Conservation (phyloP, 1,284 basidiomycete species). For the Cutaneotrichosporon mucoides region DNA sequence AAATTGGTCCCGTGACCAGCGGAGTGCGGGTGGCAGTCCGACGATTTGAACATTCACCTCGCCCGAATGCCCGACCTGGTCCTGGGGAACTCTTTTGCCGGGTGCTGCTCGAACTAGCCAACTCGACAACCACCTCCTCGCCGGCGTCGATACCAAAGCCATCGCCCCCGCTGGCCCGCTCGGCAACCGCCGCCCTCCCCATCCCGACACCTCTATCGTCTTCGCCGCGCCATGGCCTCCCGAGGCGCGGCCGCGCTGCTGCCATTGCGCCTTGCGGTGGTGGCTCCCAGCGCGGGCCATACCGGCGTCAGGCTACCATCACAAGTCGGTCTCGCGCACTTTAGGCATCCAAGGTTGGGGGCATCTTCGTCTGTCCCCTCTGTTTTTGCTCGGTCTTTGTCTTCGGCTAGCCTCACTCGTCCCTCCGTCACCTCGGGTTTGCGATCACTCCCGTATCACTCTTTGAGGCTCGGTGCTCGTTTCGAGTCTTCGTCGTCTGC, state of each 20-base stretch:
- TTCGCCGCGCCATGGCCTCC: slow-evolving; percentile 17
- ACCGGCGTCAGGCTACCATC: background rate
- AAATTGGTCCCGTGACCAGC: background rate
- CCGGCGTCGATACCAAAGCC: too few species aligned
- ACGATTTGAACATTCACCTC: background rate
- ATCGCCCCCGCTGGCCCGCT: background rate
- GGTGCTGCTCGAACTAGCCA: background rate
- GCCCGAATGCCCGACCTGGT: slow-evolving; percentile 1
- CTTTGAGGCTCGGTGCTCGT: slow-evolving; percentile 1
- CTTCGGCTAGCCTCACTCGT: background rate
- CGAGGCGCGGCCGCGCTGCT: slow-evolving; percentile 16
- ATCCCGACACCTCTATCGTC: slow-evolving; percentile 1
- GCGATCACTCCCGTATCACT: background rate
- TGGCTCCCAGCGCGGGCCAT: background rate
- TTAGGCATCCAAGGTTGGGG: background rate
- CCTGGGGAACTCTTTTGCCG: background rate
- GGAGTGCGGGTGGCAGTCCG: background rate
- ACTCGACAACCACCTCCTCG: too few species aligned
- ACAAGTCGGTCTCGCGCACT: background rate
- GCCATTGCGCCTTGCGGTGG: background rate
- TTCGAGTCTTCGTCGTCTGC: slow-evolving; percentile 18
- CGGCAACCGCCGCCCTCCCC: slow-evolving; percentile 1
- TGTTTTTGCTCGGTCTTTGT: slow-evolving; percentile 4
- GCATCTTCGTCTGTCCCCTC: background rate
- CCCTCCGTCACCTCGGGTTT: background rate